Evolutionary conservation across 805 yeast genomes (phyloP), one percentile per base, ranked within the genome.

Genomic region (Crinitomyces ghanaensis): DNA sequence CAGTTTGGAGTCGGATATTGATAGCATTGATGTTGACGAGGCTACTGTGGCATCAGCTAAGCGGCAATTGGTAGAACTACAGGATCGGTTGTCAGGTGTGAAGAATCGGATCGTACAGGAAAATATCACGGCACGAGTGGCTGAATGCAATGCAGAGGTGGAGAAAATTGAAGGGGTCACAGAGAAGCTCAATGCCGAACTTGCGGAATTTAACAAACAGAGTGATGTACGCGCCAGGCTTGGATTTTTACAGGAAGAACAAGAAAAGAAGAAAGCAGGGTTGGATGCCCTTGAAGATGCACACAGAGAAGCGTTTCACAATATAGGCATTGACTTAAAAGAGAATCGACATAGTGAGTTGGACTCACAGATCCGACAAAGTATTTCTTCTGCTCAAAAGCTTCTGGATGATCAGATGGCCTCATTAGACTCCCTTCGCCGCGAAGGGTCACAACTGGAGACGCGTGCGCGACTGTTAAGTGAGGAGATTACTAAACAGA

Each of bases 161-260:
- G 24, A 21, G 4, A 30, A 27, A 3, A 31, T 40, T 2, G 60
- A 56, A 16, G 44, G 33, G 7, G 33, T 41, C 11, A 47, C 74
- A 7, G 91, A 82, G 6, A 62, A 61, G 0, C 45, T 74, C 11
- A 67, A 68, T 36, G 62, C 62, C 12, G 65, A 70, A 14, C 59
- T 81, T 9, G 48, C 69, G 4, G 54, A 59, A 11, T 64, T 70
- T 3, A 76, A 70, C 43, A 65, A 67, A 44, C 77, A 72, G 46
- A 61, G 79, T 1, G 85, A 75, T 31, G 45, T 65, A 2, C 60
- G 69, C 39, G 77, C 83, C 1, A 72, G 69, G 40, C 46, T 73
- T 3, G 59, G 65, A 0, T 46, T 74, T 12, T 42, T 69, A 20
- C 47, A 50, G 14, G 73, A 68, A 20, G 63, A 68, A 7, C 43